Evolutionary conservation across 2,329 filamentous ascomycete species (phyloP).

Genomic region (Elsinoe ampelina): DNA sequence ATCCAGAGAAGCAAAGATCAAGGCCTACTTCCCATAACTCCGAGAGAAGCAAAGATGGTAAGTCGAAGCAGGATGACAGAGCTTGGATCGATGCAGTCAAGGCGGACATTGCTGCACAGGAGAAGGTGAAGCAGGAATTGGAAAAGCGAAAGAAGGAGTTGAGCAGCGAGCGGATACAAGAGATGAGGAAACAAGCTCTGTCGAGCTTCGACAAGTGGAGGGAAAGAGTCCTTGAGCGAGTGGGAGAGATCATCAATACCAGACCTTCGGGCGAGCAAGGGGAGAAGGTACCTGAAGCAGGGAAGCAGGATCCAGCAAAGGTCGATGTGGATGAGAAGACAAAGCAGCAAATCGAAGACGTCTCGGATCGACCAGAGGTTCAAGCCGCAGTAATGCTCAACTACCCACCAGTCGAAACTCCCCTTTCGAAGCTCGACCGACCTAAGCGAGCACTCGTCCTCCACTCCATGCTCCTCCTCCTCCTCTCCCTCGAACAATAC

Average conservation of each 20-base stretch:
- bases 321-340: constrained; percentile 16
- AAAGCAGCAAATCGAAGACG: constrained; percentile 20
- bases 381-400: constrained; percentile 23
- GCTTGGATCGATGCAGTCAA: constrained; percentile 18
- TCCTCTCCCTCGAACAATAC: constrained; percentile 33
- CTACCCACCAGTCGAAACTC: constrained; percentile 31
- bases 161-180: constrained; percentile 44
- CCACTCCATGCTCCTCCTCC: constrained; percentile 29
- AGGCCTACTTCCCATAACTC: constrained; percentile 11
- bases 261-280: constrained; percentile 25
- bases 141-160: constrained; percentile 41
- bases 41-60: constrained; percentile 19
- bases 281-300: constrained; percentile 16
- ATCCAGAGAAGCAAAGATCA: constrained; percentile 12
- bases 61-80: constrained; percentile 20
- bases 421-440: constrained; percentile 28
- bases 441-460: constrained; percentile 29
- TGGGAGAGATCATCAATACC: constrained; percentile 55
- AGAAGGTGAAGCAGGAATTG: constrained; percentile 27
- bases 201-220: constrained; percentile 76
- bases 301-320: constrained; percentile 14
- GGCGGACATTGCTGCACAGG: constrained; percentile 24
- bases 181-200: constrained; percentile 61
- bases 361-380: constrained; percentile 17
- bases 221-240: constrained; percentile 55